A percentile compares a stretch with the other conserved stretches of the same genome.
Evolutionary conservation across 495 filamentous ascomycete species (phyloP).

Genomic region (Parathielavia hyrcaniae): DNA sequence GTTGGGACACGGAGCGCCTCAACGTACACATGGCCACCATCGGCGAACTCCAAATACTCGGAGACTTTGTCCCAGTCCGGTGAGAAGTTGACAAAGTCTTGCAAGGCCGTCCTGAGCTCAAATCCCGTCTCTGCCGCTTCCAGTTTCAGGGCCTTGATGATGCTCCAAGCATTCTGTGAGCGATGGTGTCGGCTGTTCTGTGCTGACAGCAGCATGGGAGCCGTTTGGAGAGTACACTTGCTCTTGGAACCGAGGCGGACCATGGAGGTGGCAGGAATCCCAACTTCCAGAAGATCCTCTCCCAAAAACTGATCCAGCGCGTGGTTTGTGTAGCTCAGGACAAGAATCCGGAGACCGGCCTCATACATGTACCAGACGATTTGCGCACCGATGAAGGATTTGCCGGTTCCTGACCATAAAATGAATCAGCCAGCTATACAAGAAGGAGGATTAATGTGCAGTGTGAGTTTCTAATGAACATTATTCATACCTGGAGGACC

Average conservation of each 20-base stretch:
- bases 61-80: slow-evolving; percentile 39
- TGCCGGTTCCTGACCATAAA: slow-evolving; percentile 60
- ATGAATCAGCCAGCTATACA: slow-evolving; percentile 8
- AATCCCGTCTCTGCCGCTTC: slow-evolving; percentile 23
- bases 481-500: slow-evolving; percentile 61
- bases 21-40: slow-evolving; percentile 48
- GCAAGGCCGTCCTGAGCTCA: slow-evolving; percentile 17
- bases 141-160: slow-evolving; percentile 37
- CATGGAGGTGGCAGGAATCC: slow-evolving; percentile 49
- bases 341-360: slow-evolving; percentile 50
- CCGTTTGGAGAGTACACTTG: slow-evolving; percentile 51
- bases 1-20: slow-evolving; percentile 51
- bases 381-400: slow-evolving; percentile 69
- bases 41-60: slow-evolving; percentile 58
- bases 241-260: slow-evolving; percentile 56
- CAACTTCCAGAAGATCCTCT: slow-evolving; percentile 59
- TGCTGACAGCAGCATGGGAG: slow-evolving; percentile 41
- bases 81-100: slow-evolving; percentile 2
- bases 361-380: slow-evolving; percentile 55
- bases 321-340: slow-evolving; percentile 63
- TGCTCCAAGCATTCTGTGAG: slow-evolving; percentile 30
- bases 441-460: no score
- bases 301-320: slow-evolving; percentile 65
- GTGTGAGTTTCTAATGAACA: no score
- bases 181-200: slow-evolving; percentile 36